A percentile compares a stretch with the other conserved stretches of the same genome.
phyloP scores from a whole-genome alignment of 768 basidiomycete species.

The Termitomyces sp. region DNA sequence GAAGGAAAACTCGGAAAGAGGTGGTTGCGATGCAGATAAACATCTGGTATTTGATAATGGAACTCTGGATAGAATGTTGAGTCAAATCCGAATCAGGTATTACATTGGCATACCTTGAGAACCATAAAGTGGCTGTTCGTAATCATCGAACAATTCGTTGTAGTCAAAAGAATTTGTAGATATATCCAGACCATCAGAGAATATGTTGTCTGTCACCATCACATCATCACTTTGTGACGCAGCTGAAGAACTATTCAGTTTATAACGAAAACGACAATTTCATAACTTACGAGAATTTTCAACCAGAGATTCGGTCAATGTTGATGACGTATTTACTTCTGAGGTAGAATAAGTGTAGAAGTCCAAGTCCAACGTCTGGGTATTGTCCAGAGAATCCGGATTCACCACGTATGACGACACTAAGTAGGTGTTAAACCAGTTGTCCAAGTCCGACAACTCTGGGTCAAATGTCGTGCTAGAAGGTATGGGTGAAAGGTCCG shows the following conservation, averaged over 20 bases:
- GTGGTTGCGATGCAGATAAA: neutral
- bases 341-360: slow-evolving; percentile 2
- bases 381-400: slow-evolving; percentile 18
- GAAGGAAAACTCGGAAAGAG: neutral
- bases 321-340: neutral
- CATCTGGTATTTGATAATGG: neutral
- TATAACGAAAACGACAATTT: neutral
- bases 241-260: neutral
- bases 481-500: slow-evolving; percentile 24
- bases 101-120: neutral
- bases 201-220: neutral
- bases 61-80: neutral
- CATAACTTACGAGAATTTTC: neutral
- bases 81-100: neutral
- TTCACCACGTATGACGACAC: slow-evolving; percentile 3
- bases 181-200: neutral
- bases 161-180: slow-evolving; percentile 1
- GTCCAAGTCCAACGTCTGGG: neutral
- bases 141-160: slow-evolving; percentile 7
- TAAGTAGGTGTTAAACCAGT: slow-evolving; percentile 33
- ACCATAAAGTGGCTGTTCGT: neutral
- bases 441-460: slow-evolving; percentile 20
- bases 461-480: slow-evolving; percentile 1
- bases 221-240: neutral
- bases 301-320: neutral